phyloP scores from a whole-genome alignment of 2,329 filamentous ascomycete species.

The Pseudonectria buxi region DNA sequence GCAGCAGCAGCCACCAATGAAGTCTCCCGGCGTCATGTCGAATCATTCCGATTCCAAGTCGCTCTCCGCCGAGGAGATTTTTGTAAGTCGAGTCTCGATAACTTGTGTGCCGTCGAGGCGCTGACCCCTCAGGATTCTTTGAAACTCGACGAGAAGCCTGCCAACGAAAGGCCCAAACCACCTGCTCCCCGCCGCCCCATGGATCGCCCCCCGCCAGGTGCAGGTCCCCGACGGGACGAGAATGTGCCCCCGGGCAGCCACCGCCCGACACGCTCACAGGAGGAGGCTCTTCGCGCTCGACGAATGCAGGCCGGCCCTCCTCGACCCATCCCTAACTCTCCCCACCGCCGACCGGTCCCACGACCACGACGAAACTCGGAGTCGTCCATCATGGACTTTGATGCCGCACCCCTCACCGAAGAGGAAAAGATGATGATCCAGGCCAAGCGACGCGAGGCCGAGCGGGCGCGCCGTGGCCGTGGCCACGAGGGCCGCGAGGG shows the following conservation, averaged over 20 bases:
- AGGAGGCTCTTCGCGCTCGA: conserved; percentile 53
- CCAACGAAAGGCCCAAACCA: conserved; percentile 30
- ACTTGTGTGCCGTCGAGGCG: conserved; percentile 4
- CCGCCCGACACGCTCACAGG: conserved; percentile 58
- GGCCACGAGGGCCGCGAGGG: conserved; percentile 16
- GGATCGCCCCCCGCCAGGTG: conserved; percentile 14
- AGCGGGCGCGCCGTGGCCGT: conserved; percentile 14
- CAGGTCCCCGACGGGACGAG: conserved; percentile 28
- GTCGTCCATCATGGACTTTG: conserved; percentile 59
- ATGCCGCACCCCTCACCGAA: conserved; percentile 52
- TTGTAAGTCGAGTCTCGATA: conserved; percentile 52
- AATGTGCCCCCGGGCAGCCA: conserved; percentile 46
- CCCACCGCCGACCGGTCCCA: conserved; percentile 28
- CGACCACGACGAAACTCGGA: conserved; percentile 71
- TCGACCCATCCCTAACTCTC: conserved; percentile 30
- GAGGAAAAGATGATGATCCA: conserved; percentile 39
- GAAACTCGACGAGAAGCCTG: conserved; percentile 54
- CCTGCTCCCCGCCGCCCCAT: conserved; percentile 32
- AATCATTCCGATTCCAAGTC: conserved; percentile 38
- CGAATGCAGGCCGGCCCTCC: conserved; percentile 28
- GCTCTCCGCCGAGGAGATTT: conserved; percentile 61
- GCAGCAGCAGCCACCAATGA: conserved; percentile 30
- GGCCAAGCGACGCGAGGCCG: conserved; percentile 25
- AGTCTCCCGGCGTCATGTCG: conserved; percentile 44
- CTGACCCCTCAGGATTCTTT: conserved; percentile 52